Evolutionary conservation across 352 stramenopile species (phyloP), one percentile per base, ranked within the genome.

Genomic region (Phytophthora melonis): DNA sequence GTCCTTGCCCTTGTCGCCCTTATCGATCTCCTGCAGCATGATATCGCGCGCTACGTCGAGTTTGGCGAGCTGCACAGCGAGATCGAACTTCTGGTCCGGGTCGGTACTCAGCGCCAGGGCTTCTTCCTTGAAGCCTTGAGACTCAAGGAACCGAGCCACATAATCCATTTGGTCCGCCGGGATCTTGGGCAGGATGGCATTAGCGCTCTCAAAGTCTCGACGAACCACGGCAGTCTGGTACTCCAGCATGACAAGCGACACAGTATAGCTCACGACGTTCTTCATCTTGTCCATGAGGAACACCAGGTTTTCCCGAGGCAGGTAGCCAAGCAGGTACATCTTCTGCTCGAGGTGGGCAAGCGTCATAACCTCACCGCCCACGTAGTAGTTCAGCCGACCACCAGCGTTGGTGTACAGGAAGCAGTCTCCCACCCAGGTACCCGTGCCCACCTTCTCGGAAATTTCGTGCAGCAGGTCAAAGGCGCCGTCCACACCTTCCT

Each of bases 361-460:
- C 39, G 97, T 99, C 88, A 99, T 99, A 53, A 99, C 97, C 72
- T 99, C 95, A n/a, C 98, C 98, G 49, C 98, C 98, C n/a, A 99
- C 98, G 75, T 98, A 99, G 85, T 99, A 99, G 78, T 99, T 99
- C 30, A 99, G 85, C 30, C 97, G 86, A 5, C 93, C 91, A 34
- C 81, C 82, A 43, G 89, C 91, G 75, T 99, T 99, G 14, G 96
- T 99, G 92, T 99, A 99, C 65, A 99, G 86, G 83, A 99, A 99
- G 86, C 98, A 99, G 77, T 99, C 98, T 27, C 98, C 98, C n/a
- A 99, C 97, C 98, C 98, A 99, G 58, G 98, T 93, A 61, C 97
- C 98, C 21, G 94, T 99, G 30, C 92, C 90, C 47, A 99, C 96
- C 57, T 88, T 98, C 68, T 99, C 98, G 8, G 85, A 92, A 71